phyloP scores from a whole-genome alignment of 495 filamentous ascomycete species.

The Penicillium chermesinum region DNA sequence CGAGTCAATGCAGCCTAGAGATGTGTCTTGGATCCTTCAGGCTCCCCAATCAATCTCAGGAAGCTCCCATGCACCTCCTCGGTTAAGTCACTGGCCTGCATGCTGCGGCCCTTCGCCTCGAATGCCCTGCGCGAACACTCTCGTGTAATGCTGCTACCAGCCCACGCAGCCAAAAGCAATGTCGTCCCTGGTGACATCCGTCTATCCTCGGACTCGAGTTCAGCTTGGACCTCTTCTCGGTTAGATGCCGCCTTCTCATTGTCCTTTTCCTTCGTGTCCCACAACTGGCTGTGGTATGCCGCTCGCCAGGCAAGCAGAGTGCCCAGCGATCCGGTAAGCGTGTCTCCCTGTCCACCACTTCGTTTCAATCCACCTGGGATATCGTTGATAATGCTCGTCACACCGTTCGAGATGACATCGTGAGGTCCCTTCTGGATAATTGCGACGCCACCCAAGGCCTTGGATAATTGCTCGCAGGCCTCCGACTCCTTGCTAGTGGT shows the following conservation, averaged over 20 bases:
- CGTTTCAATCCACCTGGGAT: slow-evolving; percentile 78
- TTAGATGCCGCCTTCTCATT: slow-evolving; percentile 33
- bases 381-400: slow-evolving; percentile 66
- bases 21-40: slow-evolving; percentile 40
- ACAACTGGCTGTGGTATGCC: slow-evolving; percentile 77
- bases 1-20: slow-evolving; percentile 18
- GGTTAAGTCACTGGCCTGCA: slow-evolving; percentile 93
- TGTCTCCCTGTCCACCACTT: slow-evolving; percentile 93
- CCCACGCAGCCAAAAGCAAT: slow-evolving; percentile 75
- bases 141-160: slow-evolving; percentile 79
- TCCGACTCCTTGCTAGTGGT: slow-evolving; percentile 44
- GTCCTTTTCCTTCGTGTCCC: slow-evolving; percentile 59
- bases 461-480: slow-evolving; percentile 66
- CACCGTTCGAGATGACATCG: slow-evolving; percentile 83
- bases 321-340: slow-evolving; percentile 81
- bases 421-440: slow-evolving; percentile 85
- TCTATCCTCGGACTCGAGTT: slow-evolving; percentile 40
- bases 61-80: slow-evolving; percentile 85
- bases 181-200: slow-evolving; percentile 55
- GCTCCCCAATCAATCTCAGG: slow-evolving; percentile 63
- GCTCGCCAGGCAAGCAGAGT: slow-evolving; percentile 84
- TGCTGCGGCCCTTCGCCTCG: slow-evolving; percentile 74
- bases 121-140: slow-evolving; percentile 90
- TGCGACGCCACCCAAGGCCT: slow-evolving; percentile 79
- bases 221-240: slow-evolving; percentile 37